Evolutionary conservation across 2,329 filamentous ascomycete genomes (phyloP), one percentile per base, ranked within the genome.

Genomic region (Trichophaea hybrida): DNA sequence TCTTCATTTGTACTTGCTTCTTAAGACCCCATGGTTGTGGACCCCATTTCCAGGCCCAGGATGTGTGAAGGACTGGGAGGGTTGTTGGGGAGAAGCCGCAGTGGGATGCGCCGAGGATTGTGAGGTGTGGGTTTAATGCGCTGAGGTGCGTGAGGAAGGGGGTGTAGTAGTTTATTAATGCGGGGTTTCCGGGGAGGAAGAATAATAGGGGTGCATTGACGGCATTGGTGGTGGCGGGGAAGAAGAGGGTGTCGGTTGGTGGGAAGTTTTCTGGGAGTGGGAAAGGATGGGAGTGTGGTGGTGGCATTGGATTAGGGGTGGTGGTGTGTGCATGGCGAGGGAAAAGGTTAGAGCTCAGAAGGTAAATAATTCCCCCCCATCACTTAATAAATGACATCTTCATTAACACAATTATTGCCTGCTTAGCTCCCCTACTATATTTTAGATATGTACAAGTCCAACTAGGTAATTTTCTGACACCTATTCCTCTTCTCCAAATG

Each of bases 151-250:
- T 74, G 8, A 89, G 75, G 71, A 88, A 91, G 40, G 79, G 76
- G 59, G 73, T 74, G 71, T 91, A 91, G 75, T 86, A 91, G 59
- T 78, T 79, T 55, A 89, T 78, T 15, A 88, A 75, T 4, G 86
- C 86, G 4, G 86, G 86, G 65, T 91, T 91, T 17, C 86, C 86
- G 33, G 84, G 80, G 44, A 91, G 76, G 71, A 87, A 84, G 73
- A 82, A 88, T 65, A 90, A 73, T 54, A 89, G 77, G 4, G 55
- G 58, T 38, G 50, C 35, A n/a, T 32, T 13, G 31, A 31, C 12
- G n/a, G 59, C 13, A 50, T 53, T 10, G 43, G 49, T 10, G 12
- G 52, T 58, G 10, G 60, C 15, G 33, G 58, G 49, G 17, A 58
- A 62, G 54, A 61, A 61, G 51, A 57, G 64, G 5, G 59, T 59